Percentiles rank a stretch among this genome's conserved stretches.
phyloP scores from a whole-genome alignment of 805 yeast species.

The Zygotorulaspora chibaensis region DNA sequence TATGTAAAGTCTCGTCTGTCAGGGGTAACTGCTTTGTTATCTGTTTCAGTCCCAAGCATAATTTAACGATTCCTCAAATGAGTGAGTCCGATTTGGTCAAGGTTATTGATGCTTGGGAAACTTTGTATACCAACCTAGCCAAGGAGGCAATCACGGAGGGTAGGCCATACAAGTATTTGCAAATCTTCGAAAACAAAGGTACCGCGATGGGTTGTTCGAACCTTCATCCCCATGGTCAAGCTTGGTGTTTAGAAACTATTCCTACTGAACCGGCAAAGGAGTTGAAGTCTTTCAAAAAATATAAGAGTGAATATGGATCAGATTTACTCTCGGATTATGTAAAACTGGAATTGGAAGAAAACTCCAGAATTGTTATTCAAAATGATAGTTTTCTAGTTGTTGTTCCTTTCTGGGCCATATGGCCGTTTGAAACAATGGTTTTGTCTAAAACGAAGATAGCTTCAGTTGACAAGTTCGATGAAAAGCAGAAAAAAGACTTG shows the following conservation, averaged over 20 bases:
- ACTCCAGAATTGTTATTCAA: slow-evolving; percentile 49
- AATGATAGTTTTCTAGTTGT: slow-evolving; percentile 63
- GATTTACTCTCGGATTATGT: slow-evolving; percentile 64
- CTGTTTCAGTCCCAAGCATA: slow-evolving; percentile 68
- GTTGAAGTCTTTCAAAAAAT: slow-evolving; percentile 46
- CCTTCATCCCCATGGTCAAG: slow-evolving; percentile 81
- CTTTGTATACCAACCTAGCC: slow-evolving; percentile 44
- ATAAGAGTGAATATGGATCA: slow-evolving; percentile 40
- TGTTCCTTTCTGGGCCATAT: slow-evolving; percentile 78
- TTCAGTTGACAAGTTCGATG: slow-evolving; percentile 45
- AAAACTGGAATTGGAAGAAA: slow-evolving; percentile 46
- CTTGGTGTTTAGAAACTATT: slow-evolving; percentile 63
- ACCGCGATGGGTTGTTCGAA: slow-evolving; percentile 79
- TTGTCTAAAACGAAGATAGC: slow-evolving; percentile 52
- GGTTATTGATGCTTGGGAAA: slow-evolving; percentile 61
- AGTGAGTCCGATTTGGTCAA: slow-evolving; percentile 37
- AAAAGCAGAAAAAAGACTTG: slow-evolving; percentile 48
- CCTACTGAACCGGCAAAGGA: slow-evolving; percentile 67
- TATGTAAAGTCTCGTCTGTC: slow-evolving; percentile 54
- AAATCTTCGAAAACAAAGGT: slow-evolving; percentile 75
- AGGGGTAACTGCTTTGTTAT: slow-evolving; percentile 67
- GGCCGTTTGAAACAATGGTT: slow-evolving; percentile 75
- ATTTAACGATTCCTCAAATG: slow-evolving; percentile 64
- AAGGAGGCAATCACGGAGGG: slow-evolving; percentile 35
- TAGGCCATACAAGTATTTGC: slow-evolving; percentile 53